phyloP scores from a whole-genome alignment of 768 basidiomycete species.

The Mycena venus region DNA sequence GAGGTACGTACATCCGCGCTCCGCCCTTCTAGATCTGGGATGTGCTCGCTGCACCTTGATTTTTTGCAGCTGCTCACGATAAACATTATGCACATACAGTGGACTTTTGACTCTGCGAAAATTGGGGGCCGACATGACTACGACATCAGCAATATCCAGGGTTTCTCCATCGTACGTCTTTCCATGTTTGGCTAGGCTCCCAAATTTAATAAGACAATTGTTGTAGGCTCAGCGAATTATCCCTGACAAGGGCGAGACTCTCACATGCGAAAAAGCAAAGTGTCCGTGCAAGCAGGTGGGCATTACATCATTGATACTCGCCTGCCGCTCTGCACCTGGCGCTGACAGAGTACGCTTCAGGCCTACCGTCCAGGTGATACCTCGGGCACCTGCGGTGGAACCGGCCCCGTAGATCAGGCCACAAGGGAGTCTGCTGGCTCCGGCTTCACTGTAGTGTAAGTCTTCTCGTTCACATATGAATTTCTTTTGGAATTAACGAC shows the following conservation, averaged over 20 bases:
- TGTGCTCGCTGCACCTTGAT: too few relatives aligned
- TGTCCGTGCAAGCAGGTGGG: neutral
- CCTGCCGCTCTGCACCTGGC: too few relatives aligned
- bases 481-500: too few relatives aligned
- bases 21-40: too few relatives aligned
- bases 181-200: neutral
- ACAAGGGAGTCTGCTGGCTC: neutral
- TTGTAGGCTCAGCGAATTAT: neutral
- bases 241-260: neutral
- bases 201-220: neutral
- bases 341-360: neutral
- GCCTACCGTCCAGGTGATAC: slow-evolving; percentile 9
- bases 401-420: slow-evolving; percentile 3
- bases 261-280: neutral
- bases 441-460: neutral
- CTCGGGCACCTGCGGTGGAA: slow-evolving; percentile 14
- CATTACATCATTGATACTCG: neutral
- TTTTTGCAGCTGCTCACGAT: neutral
- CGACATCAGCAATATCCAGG: slow-evolving; percentile 18
- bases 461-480: too few relatives aligned
- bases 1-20: neutral
- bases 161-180: slow-evolving; percentile 3
- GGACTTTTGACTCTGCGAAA: slow-evolving; percentile 9
- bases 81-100: neutral
- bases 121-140: slow-evolving; percentile 3